Evolutionary conservation across 176 grass and related monocot species (phyloP).

Genomic region (Bothriochloa decipiens): DNA sequence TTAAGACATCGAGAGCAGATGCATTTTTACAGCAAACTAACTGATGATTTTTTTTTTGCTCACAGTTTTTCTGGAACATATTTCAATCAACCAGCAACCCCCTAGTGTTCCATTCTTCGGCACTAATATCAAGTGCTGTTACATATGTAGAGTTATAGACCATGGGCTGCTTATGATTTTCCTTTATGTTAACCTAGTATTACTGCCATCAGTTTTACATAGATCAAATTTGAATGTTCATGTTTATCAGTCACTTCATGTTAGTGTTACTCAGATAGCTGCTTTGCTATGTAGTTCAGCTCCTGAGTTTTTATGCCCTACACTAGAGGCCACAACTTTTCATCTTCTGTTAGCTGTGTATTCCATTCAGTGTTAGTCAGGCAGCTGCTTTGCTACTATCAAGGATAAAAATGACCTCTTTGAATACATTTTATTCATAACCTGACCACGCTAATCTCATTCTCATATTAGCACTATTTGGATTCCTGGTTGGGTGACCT

Average conservation of each 20-base stretch:
- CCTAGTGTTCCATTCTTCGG: neutral
- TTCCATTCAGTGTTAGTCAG: neutral
- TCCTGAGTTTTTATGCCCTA: neutral
- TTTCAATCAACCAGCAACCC: neutral
- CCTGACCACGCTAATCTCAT: too few relatives aligned
- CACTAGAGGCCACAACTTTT: neutral
- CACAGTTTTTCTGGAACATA: neutral
- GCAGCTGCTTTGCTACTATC: too few relatives aligned
- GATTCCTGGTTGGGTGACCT: neutral
- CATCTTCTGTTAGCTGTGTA: neutral
- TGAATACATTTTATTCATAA: too few relatives aligned
- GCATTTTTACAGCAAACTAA: neutral
- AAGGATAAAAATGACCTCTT: too few relatives aligned
- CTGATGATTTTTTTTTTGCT: neutral
- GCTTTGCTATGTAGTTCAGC: neutral
- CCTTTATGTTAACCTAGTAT: neutral
- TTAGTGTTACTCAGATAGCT: neutral
- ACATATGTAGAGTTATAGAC: neutral
- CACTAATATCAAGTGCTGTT: neutral
- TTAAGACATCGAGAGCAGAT: neutral
- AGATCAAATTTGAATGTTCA: neutral
- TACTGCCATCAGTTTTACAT: neutral
- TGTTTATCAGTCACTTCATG: neutral
- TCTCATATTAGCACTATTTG: neutral
- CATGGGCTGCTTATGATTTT: neutral